Evolutionary conservation across 140 eudicot species (phyloP), one percentile per base, ranked within the genome.

Genomic region (Senecio squalidus): DNA sequence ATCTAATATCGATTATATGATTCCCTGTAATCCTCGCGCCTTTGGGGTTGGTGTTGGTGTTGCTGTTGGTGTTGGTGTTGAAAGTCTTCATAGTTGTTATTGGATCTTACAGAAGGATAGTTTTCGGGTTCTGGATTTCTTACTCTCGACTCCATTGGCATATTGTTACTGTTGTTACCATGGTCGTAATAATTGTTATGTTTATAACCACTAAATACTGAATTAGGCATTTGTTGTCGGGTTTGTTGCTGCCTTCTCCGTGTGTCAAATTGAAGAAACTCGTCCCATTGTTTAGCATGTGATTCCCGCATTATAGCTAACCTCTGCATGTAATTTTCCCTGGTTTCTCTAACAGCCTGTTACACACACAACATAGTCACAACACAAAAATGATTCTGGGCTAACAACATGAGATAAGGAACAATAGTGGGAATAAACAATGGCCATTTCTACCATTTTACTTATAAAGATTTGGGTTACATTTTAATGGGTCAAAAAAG

Each of bases 201-300:
- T 3, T 73, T 78, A 58, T 85, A 77, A 63, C 82, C 89, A 73
- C 74, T 80, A 72, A 76, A 71, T 33, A 74, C 84, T 58, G 84
- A 59, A 58, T 58, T 34, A 21, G 93, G 40, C 40, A 77, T 33
- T 21, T 77, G 85, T 57, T 72, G 91, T 17, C 51, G 66, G 31
- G 76, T 71, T 62, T 57, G 67, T 62, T 84, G 88, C 39, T 82
- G 89, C 76, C 76, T 71, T 60, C 76, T 80, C 33, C 59, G 78
- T 25, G 75, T 74, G 41, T 89, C 85, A 11, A 53, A 49, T 44
- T 73, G 95, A 72, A 89, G 86, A 72, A 89, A 85, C 54, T 82
- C 83, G 30, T 85, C 97, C 89, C 92, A 89, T 58, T 75, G 89
- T 28, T 80, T 82, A 18, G 84, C 77, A 63, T 89, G 97, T 30